Evolutionary conservation across 2,329 filamentous ascomycete genomes (phyloP).

Genomic region (Colletotrichum graminicola): DNA sequence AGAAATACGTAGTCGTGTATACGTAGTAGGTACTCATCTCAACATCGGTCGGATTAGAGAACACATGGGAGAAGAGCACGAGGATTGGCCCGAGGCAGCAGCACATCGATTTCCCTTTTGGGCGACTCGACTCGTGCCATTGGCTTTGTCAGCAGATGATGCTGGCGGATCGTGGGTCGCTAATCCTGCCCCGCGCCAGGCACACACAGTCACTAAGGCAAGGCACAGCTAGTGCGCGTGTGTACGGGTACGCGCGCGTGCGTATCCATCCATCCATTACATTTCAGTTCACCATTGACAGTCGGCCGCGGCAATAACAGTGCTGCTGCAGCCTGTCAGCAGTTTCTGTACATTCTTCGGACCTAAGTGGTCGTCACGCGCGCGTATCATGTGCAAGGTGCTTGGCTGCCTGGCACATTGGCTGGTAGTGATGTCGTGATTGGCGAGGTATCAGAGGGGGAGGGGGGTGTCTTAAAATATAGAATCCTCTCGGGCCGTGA

Average conservation of each 20-base stretch:
- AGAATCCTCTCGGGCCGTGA: no score
- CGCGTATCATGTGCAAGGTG: conserved; percentile 2
- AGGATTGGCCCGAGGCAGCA: not conserved
- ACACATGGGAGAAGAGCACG: not conserved
- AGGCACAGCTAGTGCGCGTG: not conserved
- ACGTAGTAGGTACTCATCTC: not conserved
- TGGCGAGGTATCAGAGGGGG: not conserved
- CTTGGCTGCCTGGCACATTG: not conserved
- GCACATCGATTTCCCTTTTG: not conserved
- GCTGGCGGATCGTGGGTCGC: not conserved
- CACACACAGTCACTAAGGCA: not conserved
- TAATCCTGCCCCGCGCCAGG: not conserved
- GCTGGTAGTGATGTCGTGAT: not conserved
- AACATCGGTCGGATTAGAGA: not conserved
- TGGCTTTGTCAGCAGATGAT: not conserved
- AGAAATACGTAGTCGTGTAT: not conserved
- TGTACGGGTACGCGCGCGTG: not conserved
- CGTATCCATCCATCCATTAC: not conserved
- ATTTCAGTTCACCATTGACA: not conserved
- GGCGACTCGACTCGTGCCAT: not conserved
- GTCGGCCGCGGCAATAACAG: not conserved
- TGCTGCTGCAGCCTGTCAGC: not conserved
- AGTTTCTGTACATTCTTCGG: not conserved
- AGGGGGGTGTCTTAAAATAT: no score
- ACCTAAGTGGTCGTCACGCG: not conserved